phyloP scores from a whole-genome alignment of 768 basidiomycete species.

The Mycena floridula region DNA sequence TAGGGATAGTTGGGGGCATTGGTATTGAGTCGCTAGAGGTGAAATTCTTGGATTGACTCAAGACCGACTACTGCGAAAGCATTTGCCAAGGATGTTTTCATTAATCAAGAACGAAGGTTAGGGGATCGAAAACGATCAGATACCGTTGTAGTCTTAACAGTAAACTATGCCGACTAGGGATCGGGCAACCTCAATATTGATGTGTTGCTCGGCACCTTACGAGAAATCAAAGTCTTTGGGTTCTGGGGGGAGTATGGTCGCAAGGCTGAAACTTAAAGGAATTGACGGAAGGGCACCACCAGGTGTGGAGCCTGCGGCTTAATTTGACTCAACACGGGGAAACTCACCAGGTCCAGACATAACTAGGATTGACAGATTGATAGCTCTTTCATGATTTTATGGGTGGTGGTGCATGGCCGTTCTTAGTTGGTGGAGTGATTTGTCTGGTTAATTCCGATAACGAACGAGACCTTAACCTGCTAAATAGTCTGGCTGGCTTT shows the following conservation, averaged over 20 bases:
- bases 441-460: slow-evolving; percentile 97
- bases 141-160: slow-evolving; percentile 81
- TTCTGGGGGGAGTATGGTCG: slow-evolving; percentile 76
- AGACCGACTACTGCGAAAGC: slow-evolving; percentile 68
- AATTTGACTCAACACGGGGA: slow-evolving; percentile 82
- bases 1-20: slow-evolving; percentile 81
- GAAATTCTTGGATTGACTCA: slow-evolving; percentile 82
- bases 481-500: slow-evolving; percentile 81
- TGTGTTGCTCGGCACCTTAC: slow-evolving; percentile 76
- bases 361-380: slow-evolving; percentile 75
- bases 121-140: slow-evolving; percentile 83
- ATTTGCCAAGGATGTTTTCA: slow-evolving; percentile 84
- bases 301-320: slow-evolving; percentile 72
- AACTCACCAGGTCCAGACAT: slow-evolving; percentile 79
- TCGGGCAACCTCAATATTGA: slow-evolving; percentile 61
- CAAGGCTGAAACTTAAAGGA: slow-evolving; percentile 78
- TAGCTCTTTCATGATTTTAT: slow-evolving; percentile 82
- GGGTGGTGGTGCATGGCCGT: slow-evolving; percentile 88
- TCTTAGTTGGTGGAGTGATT: slow-evolving; percentile 92
- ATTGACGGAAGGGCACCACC: slow-evolving; percentile 82
- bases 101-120: slow-evolving; percentile 84
- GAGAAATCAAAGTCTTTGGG: slow-evolving; percentile 89
- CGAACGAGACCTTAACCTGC: slow-evolving; percentile 91
- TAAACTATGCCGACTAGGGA: slow-evolving; percentile 81
- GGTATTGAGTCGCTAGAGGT: slow-evolving; percentile 78